A percentile compares a stretch with the other conserved stretches of the same genome.
Evolutionary conservation across 257 asterid species (phyloP).

Genomic region (Fraxinus quadrangulata): DNA sequence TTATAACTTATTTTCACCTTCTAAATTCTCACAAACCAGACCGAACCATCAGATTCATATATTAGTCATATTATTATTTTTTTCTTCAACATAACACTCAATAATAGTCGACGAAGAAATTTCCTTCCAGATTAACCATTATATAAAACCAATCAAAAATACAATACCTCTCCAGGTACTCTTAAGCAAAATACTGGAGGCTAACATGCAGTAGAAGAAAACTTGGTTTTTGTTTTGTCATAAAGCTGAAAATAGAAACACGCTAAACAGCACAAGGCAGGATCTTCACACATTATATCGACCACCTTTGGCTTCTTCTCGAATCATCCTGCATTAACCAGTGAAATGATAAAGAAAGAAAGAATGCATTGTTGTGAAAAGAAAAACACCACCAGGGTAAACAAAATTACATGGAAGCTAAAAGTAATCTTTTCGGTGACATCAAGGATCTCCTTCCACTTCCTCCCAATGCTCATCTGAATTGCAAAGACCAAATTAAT

Average conservation of each 20-base stretch:
- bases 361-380: neutral
- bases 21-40: no score
- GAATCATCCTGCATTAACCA: conserved; percentile 71
- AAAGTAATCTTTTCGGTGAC: conserved; percentile 64
- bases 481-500: conserved; percentile 19
- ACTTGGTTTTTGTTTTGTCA: neutral
- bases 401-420: conserved; percentile 60
- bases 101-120: neutral
- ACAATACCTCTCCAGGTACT: neutral
- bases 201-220: neutral
- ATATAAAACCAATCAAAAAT: neutral
- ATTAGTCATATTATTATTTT: neutral
- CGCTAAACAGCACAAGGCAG: neutral
- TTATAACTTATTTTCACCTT: neutral
- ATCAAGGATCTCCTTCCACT: conserved; percentile 85
- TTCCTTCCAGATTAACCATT: neutral
- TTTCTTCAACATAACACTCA: neutral
- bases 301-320: conserved; percentile 30
- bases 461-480: conserved; percentile 91
- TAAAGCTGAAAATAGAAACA: neutral
- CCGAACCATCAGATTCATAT: no score
- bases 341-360: conserved; percentile 2
- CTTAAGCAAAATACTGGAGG: neutral
- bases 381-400: conserved; percentile 3
- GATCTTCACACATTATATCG: conserved; percentile 57